Percentiles rank a stretch among this genome's conserved stretches.
These are phyloP conservation scores for Populus nigra DNA, from an alignment of 345 rosid species.

Conservation along the genomic window DNA sequence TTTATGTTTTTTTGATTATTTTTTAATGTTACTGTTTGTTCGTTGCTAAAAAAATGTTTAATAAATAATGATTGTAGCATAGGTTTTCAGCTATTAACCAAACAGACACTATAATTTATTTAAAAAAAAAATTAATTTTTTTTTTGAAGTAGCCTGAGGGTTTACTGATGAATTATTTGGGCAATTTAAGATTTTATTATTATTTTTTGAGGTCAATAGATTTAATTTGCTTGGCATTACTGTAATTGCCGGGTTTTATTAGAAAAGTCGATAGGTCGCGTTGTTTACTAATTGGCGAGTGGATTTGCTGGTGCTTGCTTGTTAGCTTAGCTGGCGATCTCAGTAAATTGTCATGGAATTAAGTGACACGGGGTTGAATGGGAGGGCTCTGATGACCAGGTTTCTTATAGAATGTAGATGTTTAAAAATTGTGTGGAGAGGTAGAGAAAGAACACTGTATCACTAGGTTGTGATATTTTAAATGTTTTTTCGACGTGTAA, in stretches of 20 bases:
- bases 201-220: neutral
- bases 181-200: neutral
- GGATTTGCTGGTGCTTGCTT: neutral
- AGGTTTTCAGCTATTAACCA: neutral
- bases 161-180: neutral
- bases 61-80: neutral
- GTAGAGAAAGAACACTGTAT: neutral
- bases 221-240: neutral
- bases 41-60: slow-evolving; percentile 9
- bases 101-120: neutral
- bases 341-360: neutral
- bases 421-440: neutral
- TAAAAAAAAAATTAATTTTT: no score
- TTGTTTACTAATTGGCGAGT: neutral
- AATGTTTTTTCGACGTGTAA: neutral
- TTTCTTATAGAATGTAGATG: neutral
- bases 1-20: neutral
- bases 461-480: neutral
- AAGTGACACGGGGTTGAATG: neutral
- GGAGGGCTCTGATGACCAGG: neutral
- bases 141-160: neutral
- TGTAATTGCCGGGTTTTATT: neutral
- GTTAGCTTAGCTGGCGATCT: neutral
- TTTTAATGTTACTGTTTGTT: slow-evolving; percentile 8
- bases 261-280: neutral